phyloP scores from a whole-genome alignment of 306 rosid species.

The Heteromeles arbutifolia region DNA sequence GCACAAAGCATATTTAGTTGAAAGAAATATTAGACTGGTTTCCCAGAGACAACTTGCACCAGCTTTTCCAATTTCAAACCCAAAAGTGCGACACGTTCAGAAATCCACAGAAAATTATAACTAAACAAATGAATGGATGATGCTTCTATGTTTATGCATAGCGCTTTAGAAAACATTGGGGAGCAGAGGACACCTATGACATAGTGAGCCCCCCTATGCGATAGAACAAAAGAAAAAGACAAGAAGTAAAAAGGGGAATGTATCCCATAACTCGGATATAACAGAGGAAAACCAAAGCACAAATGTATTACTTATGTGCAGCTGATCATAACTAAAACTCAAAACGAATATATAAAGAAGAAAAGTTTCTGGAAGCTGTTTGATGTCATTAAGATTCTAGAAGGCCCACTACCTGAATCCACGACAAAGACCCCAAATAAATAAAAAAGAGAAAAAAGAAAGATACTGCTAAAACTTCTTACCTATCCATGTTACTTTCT shows the following conservation, averaged over 20 bases:
- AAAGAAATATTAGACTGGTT: neutral
- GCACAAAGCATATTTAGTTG: neutral
- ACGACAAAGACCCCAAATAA: neutral
- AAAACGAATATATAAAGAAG: neutral
- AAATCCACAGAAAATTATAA: neutral
- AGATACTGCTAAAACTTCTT: neutral
- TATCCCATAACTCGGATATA: neutral
- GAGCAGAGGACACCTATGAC: neutral
- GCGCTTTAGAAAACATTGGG: neutral
- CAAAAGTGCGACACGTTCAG: neutral
- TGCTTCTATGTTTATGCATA: neutral
- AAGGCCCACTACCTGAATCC: neutral
- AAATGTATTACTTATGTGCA: neutral
- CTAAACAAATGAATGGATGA: neutral
- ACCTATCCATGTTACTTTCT: constrained; percentile 86
- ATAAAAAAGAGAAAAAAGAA: neutral
- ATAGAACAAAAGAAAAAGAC: neutral
- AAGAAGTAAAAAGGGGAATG: neutral
- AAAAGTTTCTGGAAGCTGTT: neutral
- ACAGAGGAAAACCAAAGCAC: neutral
- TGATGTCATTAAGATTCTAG: neutral
- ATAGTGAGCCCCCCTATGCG: neutral
- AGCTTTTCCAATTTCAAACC: neutral
- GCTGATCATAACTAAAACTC: neutral
- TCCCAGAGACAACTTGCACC: neutral